A percentile compares a stretch with the other conserved stretches of the same genome.
phyloP scores from a whole-genome alignment of 2,329 filamentous ascomycete species.

The Fusarium transvaalense region DNA sequence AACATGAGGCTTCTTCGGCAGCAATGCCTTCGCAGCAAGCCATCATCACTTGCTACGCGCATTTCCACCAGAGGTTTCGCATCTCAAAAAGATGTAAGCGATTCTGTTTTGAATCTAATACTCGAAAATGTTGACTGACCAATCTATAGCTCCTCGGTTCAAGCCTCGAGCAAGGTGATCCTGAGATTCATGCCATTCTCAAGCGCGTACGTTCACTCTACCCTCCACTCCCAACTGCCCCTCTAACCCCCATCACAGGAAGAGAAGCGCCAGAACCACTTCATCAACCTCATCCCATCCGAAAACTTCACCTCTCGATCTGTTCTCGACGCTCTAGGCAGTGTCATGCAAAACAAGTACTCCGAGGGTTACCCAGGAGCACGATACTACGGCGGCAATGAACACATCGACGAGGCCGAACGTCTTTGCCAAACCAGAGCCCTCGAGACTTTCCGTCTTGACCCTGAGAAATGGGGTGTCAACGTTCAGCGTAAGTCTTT shows the following conservation, averaged over 20 bases:
- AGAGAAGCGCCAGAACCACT: slow-evolving; percentile 94
- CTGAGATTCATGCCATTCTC: slow-evolving; percentile 84
- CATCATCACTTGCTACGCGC: slow-evolving; percentile 42
- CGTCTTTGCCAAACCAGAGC: slow-evolving; percentile 88
- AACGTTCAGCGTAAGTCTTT: slow-evolving; percentile 85
- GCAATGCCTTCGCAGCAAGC: slow-evolving; percentile 42
- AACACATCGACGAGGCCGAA: slow-evolving; percentile 92
- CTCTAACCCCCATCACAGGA: slow-evolving; percentile 66
- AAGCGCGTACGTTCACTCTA: slow-evolving; percentile 74
- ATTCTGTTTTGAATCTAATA: rapidly evolving
- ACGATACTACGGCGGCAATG: slow-evolving; percentile 94
- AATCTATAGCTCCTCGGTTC: slow-evolving; percentile 77
- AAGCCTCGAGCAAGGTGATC: slow-evolving; percentile 83
- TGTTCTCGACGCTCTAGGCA: slow-evolving; percentile 87
- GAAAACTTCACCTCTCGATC: slow-evolving; percentile 94
- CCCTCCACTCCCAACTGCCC: neutral
- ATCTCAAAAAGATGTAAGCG: slow-evolving; percentile 43
- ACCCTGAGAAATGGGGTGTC: slow-evolving; percentile 89
- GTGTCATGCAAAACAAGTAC: slow-evolving; percentile 98
- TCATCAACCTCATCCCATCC: slow-evolving; percentile 93
- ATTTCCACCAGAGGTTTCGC: slow-evolving; percentile 40
- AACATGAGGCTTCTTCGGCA: slow-evolving; percentile 45
- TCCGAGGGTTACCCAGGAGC: slow-evolving; percentile 96
- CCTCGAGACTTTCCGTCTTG: slow-evolving; percentile 84
- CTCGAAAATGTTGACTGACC: slow-evolving; percentile 16